Evolutionary conservation across 352 stramenopile genomes (phyloP), one percentile per base, ranked within the genome.

Genomic region (Poterioochromonas sp.): DNA sequence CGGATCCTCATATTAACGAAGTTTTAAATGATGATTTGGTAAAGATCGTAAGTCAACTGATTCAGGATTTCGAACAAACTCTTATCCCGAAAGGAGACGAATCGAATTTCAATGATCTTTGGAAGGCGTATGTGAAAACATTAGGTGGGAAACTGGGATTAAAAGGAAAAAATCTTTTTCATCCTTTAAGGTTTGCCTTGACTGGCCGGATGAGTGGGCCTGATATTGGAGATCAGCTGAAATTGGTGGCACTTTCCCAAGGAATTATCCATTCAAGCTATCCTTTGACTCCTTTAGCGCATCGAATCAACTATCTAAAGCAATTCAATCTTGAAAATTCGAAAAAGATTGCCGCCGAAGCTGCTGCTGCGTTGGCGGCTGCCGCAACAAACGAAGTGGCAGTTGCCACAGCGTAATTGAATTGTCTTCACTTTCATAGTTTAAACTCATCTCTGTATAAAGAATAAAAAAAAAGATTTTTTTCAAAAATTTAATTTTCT

Each of bases 131-230:
- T 71, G 41, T 71, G 62, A 71, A 71, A 29, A 15, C 15, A 47
- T 29, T 71, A 12, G 62, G 62, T 43, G 62, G 8, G 11, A 5
- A 44, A 44, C 34, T 71, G 15, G 62, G 62, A 44, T 41, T 71
- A 29, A 71, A 71, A 71, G 62, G 62, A 8, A 74, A 58, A 54
- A 54, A 53, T 54, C 29, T 85, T 0, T 85, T 85, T 60, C 82
- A 85, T 63, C 81, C 81, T 47, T 62, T 85, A n/a, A 79, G 82
- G 29, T 77, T 85, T 40, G 62, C 49, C n/a, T 58, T 85, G 49
- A 85, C 82, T 68, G 81, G 82, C 2, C 73, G 53, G 20, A 85
- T 85, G 82, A 84, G 79, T 58, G 81, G 81, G 26, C 76, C 81
- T 41, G 81, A 85, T 71, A 79, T 85, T 37, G 82, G 81, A 34